phyloP scores from a whole-genome alignment of 192 early-diverging fungal genomes.

The Chytriomyces hyalinus region DNA sequence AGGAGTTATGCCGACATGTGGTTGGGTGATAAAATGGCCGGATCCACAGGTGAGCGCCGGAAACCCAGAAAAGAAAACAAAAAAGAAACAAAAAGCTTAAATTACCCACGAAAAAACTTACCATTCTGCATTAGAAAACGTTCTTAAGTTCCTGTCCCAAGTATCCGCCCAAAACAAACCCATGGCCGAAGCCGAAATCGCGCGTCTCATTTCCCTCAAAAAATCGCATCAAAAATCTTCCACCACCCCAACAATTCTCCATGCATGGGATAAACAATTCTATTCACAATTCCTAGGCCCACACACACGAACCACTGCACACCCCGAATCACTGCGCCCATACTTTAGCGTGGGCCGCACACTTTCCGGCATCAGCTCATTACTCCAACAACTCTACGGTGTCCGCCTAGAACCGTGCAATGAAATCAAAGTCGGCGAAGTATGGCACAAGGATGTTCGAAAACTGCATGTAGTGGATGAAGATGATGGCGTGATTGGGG shows the following conservation, averaged over 20 bases:
- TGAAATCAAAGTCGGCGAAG: conserved; percentile 72
- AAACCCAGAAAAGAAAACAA: no score
- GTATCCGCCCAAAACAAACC: conserved; percentile 68
- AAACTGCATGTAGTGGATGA: conserved; percentile 92
- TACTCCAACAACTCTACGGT: conserved; percentile 88
- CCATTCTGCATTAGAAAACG: conserved; percentile 63
- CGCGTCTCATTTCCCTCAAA: conserved; percentile 55
- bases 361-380: conserved; percentile 82
- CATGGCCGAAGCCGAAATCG: conserved; percentile 56
- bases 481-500: conserved; percentile 81
- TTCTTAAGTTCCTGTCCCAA: conserved; percentile 81
- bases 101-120: conserved; percentile 6
- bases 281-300: conserved; percentile 54
- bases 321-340: conserved; percentile 55
- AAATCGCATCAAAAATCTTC: neutral
- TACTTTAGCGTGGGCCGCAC: conserved; percentile 90
- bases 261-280: conserved; percentile 89
- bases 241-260: conserved; percentile 29
- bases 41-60: conserved; percentile 65
- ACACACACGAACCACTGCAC: neutral
- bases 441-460: conserved; percentile 90
- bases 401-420: conserved; percentile 75
- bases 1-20: conserved; percentile 84
- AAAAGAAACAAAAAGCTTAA: neutral
- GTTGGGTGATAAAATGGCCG: conserved; percentile 93